These are phyloP conservation scores for Phytophthora sp. DNA, from an alignment of 352 stramenopile species.

Conservation along the genomic window DNA sequence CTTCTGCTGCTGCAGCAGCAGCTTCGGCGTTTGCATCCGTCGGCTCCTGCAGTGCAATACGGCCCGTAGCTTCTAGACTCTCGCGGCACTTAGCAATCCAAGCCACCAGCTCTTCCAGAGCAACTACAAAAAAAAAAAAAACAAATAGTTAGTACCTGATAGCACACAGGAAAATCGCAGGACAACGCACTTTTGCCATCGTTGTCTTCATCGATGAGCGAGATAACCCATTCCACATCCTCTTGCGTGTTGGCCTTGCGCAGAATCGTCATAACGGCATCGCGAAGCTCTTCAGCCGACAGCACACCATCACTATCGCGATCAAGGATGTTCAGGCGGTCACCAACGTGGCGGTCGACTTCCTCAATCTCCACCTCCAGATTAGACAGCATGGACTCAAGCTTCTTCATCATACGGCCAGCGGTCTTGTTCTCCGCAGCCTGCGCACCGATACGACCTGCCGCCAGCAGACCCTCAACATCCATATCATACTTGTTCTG, in stretches of 20 bases:
- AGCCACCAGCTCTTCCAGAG: slow-evolving; percentile 91
- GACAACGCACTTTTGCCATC: slow-evolving; percentile 83
- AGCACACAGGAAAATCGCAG: slow-evolving; percentile 1
- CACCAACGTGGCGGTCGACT: slow-evolving; percentile 96
- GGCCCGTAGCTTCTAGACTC: slow-evolving; percentile 84
- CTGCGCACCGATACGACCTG: slow-evolving; percentile 82
- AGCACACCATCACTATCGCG: slow-evolving; percentile 97
- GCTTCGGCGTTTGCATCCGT: slow-evolving; percentile 30
- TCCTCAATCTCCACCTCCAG: slow-evolving; percentile 95
- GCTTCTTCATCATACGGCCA: slow-evolving; percentile 90
- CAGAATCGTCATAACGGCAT: slow-evolving; percentile 95
- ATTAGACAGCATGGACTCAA: slow-evolving; percentile 94
- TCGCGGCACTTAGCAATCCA: slow-evolving; percentile 91
- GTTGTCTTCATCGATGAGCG: slow-evolving; percentile 92
- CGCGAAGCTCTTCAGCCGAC: slow-evolving; percentile 94
- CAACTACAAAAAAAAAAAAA: slow-evolving; percentile 69
- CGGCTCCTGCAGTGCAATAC: slow-evolving; percentile 66
- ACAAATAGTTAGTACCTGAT: slow-evolving; percentile 16
- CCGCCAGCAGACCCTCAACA: slow-evolving; percentile 75
- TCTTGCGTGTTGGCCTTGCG: slow-evolving; percentile 94
- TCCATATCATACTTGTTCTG: slow-evolving; percentile 92
- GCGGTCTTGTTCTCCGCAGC: slow-evolving; percentile 90
- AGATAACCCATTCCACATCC: slow-evolving; percentile 95
- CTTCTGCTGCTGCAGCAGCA: slow-evolving; percentile 34
- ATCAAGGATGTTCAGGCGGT: slow-evolving; percentile 98